Base-by-base conservation (phyloP, 306 rosid genomes). In the Astragalus glycyphyllos region DNA sequence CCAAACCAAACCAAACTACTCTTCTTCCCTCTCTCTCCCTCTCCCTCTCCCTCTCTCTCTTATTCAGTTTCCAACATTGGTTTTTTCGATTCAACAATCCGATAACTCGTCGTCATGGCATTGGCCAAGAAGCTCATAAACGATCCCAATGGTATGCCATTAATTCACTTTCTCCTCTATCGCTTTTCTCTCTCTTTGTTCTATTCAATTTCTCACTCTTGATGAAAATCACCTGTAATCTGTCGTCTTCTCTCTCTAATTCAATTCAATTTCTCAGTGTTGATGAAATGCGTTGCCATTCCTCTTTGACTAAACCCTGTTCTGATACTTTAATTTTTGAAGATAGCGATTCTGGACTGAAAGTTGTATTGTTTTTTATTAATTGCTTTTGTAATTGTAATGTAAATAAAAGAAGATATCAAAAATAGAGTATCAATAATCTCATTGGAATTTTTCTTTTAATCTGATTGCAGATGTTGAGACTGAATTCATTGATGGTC, bases 401-500 rank as follows among this genome's bases (percentile, higher is more conserved):
- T 45, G 7, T 55, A 51, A 47, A n/a, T 62, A 62, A 34, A 17
- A 7, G 5, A 51, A 12, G 10, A 9, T 15, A 48, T 38, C 9
- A 40, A 46, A 55, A 56, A 8, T 59, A 5, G 35, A 69, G 49
- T 12, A 47, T 4, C 50, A 4, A 45, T 35, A 35, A 69, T 42
- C 35, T 37, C 44, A 17, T 41, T 66, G 61, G 61, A 73, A 51
- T 0, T 12, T 10, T 13, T 78, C 23, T 71, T 71, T 35, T 69
- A 56, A 71, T 77, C 47, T 69, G 65, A 65, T 82, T 77, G 83
- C 90, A 91, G 99, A 87, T 83, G 97, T 89, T 58, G 99, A 91
- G 72, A 89, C 90, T 20, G 96, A 94, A 69, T 94, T 81, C 85
- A 91, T 94, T 40, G 97, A 94, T 74, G 99, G 99, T 65, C 91